Evolutionary conservation across 2,329 filamentous ascomycete genomes (phyloP).

Genomic region (Falciphora oryzae): DNA sequence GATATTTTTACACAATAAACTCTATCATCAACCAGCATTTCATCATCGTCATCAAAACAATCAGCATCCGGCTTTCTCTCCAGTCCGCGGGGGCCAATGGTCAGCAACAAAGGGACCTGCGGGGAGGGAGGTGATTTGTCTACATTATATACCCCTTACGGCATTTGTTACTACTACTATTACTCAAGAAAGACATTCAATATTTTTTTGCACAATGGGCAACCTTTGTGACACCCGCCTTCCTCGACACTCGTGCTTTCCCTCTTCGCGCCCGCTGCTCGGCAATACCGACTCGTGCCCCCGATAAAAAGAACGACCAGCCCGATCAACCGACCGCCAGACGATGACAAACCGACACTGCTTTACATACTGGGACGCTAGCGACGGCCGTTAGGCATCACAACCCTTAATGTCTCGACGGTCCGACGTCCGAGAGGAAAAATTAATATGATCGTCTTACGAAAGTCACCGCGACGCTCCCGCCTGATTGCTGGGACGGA

Average conservation of each 20-base stretch:
- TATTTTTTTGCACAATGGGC: too few species aligned
- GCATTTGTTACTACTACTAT: slow-evolving; percentile 6
- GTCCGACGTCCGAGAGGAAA: background rate
- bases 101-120: slow-evolving; percentile 6
- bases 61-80: slow-evolving; percentile 5
- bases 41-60: background rate
- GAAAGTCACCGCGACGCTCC: too few species aligned
- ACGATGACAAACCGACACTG: background rate
- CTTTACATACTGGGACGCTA: too few species aligned
- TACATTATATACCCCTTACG: slow-evolving; percentile 9
- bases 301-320: background rate
- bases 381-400: background rate
- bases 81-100: slow-evolving; percentile 2
- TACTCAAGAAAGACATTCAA: background rate
- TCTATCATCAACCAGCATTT: background rate
- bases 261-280: background rate
- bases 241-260: background rate
- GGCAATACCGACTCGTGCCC: too few species aligned
- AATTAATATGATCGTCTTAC: background rate
- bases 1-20: background rate
- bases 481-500: background rate
- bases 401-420: background rate
- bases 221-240: too few species aligned
- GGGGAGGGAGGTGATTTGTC: background rate
- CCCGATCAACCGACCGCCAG: background rate